Percentiles rank a stretch among this genome's conserved stretches.
Evolutionary conservation across 352 stramenopile genomes (phyloP).

Genomic region (Pythium rishiriense): DNA sequence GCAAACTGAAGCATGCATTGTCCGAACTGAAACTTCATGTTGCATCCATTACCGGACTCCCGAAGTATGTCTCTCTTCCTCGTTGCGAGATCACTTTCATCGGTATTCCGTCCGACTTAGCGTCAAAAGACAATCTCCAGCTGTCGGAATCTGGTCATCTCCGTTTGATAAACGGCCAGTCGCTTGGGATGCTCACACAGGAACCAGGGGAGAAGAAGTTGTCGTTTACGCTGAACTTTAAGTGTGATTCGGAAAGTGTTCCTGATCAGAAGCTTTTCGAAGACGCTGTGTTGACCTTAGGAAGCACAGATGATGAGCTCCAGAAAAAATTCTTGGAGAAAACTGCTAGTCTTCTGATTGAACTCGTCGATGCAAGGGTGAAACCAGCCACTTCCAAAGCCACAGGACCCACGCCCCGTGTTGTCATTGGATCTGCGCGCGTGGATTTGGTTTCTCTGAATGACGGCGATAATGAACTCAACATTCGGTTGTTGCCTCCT

Average conservation of each 20-base stretch:
- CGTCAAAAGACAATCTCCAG: not conserved
- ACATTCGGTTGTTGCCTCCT: conserved; percentile 42
- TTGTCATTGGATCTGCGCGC: conserved; percentile 44
- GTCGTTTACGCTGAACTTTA: conserved; percentile 12
- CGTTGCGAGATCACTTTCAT: conserved; percentile 52
- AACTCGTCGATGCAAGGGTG: conserved; percentile 39
- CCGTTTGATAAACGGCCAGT: conserved; percentile 5
- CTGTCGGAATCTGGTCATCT: conserved; percentile 9
- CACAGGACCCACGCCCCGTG: not conserved
- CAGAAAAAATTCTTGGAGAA: conserved; percentile 34
- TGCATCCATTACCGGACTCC: conserved; percentile 45
- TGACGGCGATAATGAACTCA: conserved; percentile 39
- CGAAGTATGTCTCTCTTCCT: conserved; percentile 32
- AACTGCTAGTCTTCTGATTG: conserved; percentile 48
- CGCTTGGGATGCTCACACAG: conserved; percentile 1
- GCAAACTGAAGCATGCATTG: conserved; percentile 37
- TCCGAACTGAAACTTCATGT: conserved; percentile 47
- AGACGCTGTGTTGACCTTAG: conserved; percentile 8
- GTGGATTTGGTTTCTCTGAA: conserved; percentile 47
- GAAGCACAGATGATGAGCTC: conserved; percentile 13
- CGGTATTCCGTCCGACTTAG: conserved; percentile 29
- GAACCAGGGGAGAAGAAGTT: not conserved
- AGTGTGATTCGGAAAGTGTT: conserved; percentile 29
- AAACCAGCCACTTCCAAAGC: not conserved
- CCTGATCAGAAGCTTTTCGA: conserved; percentile 22